Base-by-base conservation (phyloP, 2,329 filamentous ascomycete genomes). In the Thelonectria rubi region DNA sequence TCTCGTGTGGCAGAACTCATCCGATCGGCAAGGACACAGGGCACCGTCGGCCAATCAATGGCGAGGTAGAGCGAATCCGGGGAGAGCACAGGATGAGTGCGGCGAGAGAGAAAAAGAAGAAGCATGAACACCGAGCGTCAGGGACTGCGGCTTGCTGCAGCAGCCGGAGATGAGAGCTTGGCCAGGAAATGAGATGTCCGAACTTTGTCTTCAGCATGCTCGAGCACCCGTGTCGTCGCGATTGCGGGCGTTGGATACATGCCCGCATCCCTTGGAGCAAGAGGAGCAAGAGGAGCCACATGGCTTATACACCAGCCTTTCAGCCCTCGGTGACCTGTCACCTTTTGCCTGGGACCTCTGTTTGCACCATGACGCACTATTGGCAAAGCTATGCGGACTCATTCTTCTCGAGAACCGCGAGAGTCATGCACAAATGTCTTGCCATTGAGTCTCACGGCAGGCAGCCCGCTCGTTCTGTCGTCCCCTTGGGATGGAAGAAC, bases 361-460 rank as follows among this genome's bases (percentile, higher is more conserved):
- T 46, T 54, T 55, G 11, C 60, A 11, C 12, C 34, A 47, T 51
- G 10, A 30, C 26, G 7, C 26, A 30, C 26, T 8, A 30, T 30
- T 5, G 26, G 26, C 26, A 30, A 9, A 30, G 26, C 26, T 30
- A 30, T 30, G 26, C 26, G 26, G 26, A 30, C 26, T 30, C 26
- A 30, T 30, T 30, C 34, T 48, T 52, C 10, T 39, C n/a, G 40
- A 34, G 32, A 46, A 42, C 26, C 14, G 26, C 42, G 24, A 55
- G 17, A 30, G 49, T 45, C 26, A 46, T 42, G 26, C 40, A 39
- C 32, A 12, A 40, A 54, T 48, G 32, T 56, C 49, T 60, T 20
- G 51, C 57, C 40, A 32, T 32, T 30, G 21, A 64, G 68, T 71
- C 51, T 51, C 57, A 71, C 65, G 47, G 46, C 58, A 67, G 60